These are phyloP conservation scores for Dendryphion nanum DNA, from an alignment of 2,329 filamentous ascomycete genomes.

Conservation along the genomic window DNA sequence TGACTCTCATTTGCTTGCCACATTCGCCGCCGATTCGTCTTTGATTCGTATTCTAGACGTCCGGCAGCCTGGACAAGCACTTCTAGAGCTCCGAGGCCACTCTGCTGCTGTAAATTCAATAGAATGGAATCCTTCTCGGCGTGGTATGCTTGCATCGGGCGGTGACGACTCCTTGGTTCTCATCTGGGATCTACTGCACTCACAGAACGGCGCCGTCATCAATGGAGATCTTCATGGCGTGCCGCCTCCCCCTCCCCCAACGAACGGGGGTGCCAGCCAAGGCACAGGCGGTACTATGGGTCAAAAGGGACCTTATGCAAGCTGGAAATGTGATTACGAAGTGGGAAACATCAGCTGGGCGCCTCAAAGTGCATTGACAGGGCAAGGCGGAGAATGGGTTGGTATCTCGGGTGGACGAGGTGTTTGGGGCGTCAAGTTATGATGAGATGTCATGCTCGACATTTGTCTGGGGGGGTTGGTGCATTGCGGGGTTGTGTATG, in stretches of 20 bases:
- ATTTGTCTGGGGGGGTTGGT: no score
- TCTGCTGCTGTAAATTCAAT: conserved; percentile 83
- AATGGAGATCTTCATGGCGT: conserved; percentile 41
- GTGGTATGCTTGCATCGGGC: conserved; percentile 87
- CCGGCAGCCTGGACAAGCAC: conserved; percentile 89
- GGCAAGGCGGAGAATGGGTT: conserved; percentile 77
- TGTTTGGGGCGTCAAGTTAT: conserved; percentile 71
- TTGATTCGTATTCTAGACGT: conserved; percentile 94
- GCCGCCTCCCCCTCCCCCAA: conserved; percentile 22
- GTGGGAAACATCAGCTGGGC: conserved; percentile 84
- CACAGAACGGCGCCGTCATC: conserved; percentile 52
- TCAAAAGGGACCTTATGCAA: conserved; percentile 67
- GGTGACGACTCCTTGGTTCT: conserved; percentile 90
- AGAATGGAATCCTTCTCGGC: conserved; percentile 87
- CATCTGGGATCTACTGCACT: conserved; percentile 87
- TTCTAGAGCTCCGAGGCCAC: conserved; percentile 90
- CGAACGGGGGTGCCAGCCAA: conserved; percentile 23
- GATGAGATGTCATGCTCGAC: no score
- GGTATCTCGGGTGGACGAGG: conserved; percentile 78
- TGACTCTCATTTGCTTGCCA: conserved; percentile 93
- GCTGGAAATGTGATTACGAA: conserved; percentile 85
- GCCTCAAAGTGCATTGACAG: conserved; percentile 65
- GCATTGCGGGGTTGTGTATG: no score
- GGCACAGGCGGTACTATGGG: conserved; percentile 38
- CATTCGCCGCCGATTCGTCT: conserved; percentile 90